Evolutionary conservation across 371 early-diverging fungal genomes (phyloP).

Genomic region (Catenaria anguillulae): DNA sequence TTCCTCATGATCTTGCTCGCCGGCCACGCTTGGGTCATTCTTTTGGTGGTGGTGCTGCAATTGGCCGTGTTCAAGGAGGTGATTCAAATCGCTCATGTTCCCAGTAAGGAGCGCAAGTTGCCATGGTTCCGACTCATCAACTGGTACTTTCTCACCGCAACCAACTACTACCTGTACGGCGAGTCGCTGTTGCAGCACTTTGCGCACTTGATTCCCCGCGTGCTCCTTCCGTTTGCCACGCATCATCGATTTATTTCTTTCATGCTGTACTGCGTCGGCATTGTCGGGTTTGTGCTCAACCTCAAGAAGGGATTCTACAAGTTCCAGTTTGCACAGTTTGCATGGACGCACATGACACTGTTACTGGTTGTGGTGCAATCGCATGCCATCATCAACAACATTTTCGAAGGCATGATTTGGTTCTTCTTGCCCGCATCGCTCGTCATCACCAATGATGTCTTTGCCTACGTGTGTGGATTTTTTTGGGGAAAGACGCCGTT

Average conservation of each 20-base stretch:
- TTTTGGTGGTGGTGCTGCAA: slow-evolving; percentile 69
- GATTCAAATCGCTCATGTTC: slow-evolving; percentile 67
- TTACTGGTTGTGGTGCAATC: slow-evolving; percentile 74
- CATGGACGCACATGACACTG: slow-evolving; percentile 90
- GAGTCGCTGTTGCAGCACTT: slow-evolving; percentile 80
- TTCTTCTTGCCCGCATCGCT: slow-evolving; percentile 79
- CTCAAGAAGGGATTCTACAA: slow-evolving; percentile 68
- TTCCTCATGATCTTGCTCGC: slow-evolving; percentile 60
- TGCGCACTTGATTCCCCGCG: slow-evolving; percentile 60
- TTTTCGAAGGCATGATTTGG: slow-evolving; percentile 11
- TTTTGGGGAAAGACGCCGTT: slow-evolving; percentile 88
- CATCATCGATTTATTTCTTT: slow-evolving; percentile 92
- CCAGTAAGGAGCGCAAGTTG: slow-evolving; percentile 65
- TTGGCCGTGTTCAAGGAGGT: slow-evolving; percentile 74
- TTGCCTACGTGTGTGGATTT: slow-evolving; percentile 94
- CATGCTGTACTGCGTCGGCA: slow-evolving; percentile 65
- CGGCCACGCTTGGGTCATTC: slow-evolving; percentile 56
- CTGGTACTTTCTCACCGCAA: slow-evolving; percentile 46
- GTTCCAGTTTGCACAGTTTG: slow-evolving; percentile 87
- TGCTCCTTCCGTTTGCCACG: slow-evolving; percentile 65
- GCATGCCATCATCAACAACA: slow-evolving; percentile 88
- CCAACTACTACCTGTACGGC: slow-evolving; percentile 85
- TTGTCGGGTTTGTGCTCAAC: slow-evolving; percentile 85
- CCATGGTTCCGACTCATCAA: slow-evolving; percentile 87
- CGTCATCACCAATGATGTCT: slow-evolving; percentile 96